Evolutionary conservation across 345 rosid species (phyloP).

Genomic region (Anacardium occidentale): DNA sequence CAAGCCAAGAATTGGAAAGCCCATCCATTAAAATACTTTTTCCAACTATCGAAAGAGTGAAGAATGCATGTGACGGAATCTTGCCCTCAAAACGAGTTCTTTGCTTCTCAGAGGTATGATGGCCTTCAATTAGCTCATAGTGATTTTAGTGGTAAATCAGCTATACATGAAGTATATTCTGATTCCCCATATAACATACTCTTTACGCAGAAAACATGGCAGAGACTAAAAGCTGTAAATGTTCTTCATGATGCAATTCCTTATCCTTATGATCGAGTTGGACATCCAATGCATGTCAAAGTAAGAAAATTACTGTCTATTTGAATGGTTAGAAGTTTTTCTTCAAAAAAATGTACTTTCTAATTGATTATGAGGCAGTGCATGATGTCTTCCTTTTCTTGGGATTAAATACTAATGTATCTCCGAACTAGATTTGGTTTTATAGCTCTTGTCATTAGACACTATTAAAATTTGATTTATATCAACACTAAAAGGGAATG

Average conservation of each 20-base stretch:
- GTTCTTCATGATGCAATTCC: constrained; percentile 84
- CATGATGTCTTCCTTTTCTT: not conserved
- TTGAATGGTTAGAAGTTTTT: constrained; percentile 6
- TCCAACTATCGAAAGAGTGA: constrained; percentile 82
- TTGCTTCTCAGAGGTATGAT: constrained; percentile 84
- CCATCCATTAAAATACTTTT: constrained; percentile 74
- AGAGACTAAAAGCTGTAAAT: constrained; percentile 49
- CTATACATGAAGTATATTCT: not conserved
- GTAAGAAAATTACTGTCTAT: constrained; percentile 30
- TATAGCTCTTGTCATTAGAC: not conserved
- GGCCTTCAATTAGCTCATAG: constrained; percentile 1
- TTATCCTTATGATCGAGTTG: constrained; percentile 60
- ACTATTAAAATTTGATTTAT: constrained; percentile 2
- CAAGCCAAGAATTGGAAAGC: constrained; percentile 66
- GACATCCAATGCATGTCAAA: constrained; percentile 83
- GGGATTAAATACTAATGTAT: not conserved
- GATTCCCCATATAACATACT: not conserved
- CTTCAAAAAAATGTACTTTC: constrained; percentile 1
- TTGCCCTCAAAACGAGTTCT: constrained; percentile 64
- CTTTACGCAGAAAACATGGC: constrained; percentile 79
- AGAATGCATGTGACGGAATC: constrained; percentile 61
- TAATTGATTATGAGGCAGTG: not conserved
- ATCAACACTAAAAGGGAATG: constrained; percentile 11
- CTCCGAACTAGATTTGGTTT: not conserved
- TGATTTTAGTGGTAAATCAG: not conserved